A percentile compares a stretch with the other conserved stretches of the same genome.
Evolutionary conservation across 768 basidiomycete genomes (phyloP).

Genomic region (Coprinopsis sp.): DNA sequence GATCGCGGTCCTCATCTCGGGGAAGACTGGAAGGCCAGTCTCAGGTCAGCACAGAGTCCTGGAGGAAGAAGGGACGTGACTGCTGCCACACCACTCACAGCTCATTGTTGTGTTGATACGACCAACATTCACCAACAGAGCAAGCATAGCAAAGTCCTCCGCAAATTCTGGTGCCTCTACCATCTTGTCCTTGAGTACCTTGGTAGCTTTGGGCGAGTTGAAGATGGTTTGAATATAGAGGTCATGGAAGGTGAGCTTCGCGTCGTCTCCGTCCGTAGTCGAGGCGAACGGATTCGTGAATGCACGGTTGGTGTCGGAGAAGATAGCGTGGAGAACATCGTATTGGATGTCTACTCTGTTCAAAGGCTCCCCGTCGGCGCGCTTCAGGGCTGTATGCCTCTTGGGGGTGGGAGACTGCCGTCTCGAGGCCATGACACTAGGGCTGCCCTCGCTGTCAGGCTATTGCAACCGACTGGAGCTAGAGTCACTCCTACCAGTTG

Average conservation of each 20-base stretch:
- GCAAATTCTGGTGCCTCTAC: conserved; percentile 53
- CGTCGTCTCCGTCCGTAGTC: conserved; percentile 9
- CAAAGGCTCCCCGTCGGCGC: conserved; percentile 61
- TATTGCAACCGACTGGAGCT: too few species aligned
- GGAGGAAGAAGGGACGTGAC: conserved; percentile 5
- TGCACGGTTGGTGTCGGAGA: conserved; percentile 58
- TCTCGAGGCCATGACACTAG: conserved; percentile 24
- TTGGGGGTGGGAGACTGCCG: conserved; percentile 38
- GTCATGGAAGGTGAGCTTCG: conserved; percentile 54
- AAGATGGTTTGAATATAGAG: conserved; percentile 49
- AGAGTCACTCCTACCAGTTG: too few species aligned
- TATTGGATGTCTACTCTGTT: conserved; percentile 68
- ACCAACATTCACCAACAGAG: conserved; percentile 72
- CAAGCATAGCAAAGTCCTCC: conserved; percentile 70
- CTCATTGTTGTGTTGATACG: conserved; percentile 81
- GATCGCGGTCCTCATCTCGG: conserved; percentile 74
- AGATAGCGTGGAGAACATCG: conserved; percentile 75
- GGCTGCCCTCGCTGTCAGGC: too few species aligned
- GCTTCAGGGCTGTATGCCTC: conserved; percentile 45
- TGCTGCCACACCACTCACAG: conserved; percentile 43
- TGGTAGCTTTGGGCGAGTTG: conserved; percentile 63
- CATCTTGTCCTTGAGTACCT: conserved; percentile 69
- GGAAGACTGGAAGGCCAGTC: conserved; percentile 49
- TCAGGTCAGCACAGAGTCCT: conserved; percentile 5
- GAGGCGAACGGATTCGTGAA: conserved; percentile 45